Conservation (phyloP, 495 filamentous ascomycete species). For the Podospora pseudocomata region DNA sequence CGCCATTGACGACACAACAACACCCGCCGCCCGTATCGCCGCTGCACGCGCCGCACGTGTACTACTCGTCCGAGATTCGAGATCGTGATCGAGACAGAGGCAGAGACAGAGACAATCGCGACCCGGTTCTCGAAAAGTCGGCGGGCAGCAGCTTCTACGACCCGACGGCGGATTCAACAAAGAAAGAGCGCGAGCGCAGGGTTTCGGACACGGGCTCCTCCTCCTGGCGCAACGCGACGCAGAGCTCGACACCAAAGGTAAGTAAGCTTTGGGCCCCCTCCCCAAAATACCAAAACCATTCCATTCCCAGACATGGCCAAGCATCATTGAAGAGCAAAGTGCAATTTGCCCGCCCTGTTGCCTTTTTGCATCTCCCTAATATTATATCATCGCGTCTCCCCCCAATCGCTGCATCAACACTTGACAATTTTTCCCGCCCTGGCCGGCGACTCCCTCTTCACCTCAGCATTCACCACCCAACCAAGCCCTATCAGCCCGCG, state of each 20-base stretch:
- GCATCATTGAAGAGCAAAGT: background rate
- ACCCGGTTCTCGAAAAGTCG: constrained; percentile 20
- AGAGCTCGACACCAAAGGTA: constrained; percentile 41
- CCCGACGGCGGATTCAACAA: constrained; percentile 47
- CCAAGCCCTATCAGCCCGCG: constrained; percentile 1
- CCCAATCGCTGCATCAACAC: background rate
- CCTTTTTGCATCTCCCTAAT: background rate
- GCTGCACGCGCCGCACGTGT: constrained; percentile 35
- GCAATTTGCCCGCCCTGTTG: background rate
- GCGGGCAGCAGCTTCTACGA: constrained; percentile 52
- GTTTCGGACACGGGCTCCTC: constrained; percentile 40
- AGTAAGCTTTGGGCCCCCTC: constrained; percentile 26
- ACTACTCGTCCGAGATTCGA: constrained; percentile 29
- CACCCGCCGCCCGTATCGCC: constrained; percentile 24
- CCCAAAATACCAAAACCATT: constrained; percentile 7
- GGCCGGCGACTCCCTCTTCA: background rate
- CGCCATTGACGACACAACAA: background rate
- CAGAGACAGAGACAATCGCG: background rate
- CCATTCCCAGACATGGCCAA: constrained; percentile 1
- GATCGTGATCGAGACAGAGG: constrained; percentile 25
- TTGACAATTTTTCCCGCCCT: background rate
- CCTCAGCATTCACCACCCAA: constrained; percentile 15
- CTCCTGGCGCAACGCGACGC: constrained; percentile 37
- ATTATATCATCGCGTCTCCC: constrained; percentile 6
- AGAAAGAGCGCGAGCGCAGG: constrained; percentile 29